Evolutionary conservation across 164 flowering plant species (phyloP).

Genomic region (Annona cherimola): DNA sequence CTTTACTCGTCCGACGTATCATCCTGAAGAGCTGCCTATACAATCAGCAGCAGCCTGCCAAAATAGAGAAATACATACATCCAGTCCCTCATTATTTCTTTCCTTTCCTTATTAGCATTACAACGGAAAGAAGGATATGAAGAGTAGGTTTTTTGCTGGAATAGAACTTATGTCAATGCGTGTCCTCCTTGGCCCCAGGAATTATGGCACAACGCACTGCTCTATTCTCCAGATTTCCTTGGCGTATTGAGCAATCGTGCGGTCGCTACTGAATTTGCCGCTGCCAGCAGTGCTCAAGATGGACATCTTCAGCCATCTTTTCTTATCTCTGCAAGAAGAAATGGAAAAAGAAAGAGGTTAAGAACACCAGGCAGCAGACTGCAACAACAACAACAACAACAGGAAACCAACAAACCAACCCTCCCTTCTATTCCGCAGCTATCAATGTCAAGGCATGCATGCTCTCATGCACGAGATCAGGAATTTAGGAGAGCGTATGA

Average conservation of each 20-base stretch:
- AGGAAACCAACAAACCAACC: neutral
- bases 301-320: constrained; percentile 86
- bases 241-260: constrained; percentile 86
- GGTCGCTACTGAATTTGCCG: constrained; percentile 94
- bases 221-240: constrained; percentile 90
- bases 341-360: neutral
- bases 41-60: too few relatives aligned
- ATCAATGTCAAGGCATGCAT: neutral
- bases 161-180: neutral
- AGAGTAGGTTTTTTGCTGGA: neutral
- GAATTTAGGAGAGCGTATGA: neutral
- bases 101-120: too few relatives aligned
- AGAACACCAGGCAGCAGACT: neutral
- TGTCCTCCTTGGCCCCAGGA: neutral
- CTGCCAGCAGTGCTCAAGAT: constrained; percentile 93
- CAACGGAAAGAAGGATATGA: too few relatives aligned
- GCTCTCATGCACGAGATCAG: neutral
- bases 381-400: neutral
- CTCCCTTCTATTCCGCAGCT: neutral
- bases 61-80: too few relatives aligned
- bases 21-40: too few relatives aligned
- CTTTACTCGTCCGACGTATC: too few relatives aligned
- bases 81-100: too few relatives aligned
- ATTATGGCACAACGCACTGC: constrained; percentile 62
- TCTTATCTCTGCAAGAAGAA: constrained; percentile 58